A percentile compares a stretch with the other conserved stretches of the same genome.
phyloP scores from a whole-genome alignment of 371 early-diverging fungal genomes.

The Lichtheimia ramosa region DNA sequence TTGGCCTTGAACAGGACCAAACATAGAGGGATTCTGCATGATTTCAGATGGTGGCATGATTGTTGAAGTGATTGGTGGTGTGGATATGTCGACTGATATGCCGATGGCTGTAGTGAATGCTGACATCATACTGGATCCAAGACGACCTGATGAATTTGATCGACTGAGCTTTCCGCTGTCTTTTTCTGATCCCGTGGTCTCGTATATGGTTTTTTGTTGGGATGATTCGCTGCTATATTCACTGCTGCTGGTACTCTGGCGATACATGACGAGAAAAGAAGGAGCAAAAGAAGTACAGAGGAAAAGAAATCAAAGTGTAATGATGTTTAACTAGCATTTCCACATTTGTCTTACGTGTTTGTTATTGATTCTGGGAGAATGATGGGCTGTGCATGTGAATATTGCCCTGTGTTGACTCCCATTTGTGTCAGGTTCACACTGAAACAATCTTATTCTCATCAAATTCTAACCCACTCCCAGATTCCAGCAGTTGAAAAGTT shows the following conservation, averaged over 20 bases:
- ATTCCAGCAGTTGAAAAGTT: too few species aligned
- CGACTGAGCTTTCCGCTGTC: too few species aligned
- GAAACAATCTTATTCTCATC: too few species aligned
- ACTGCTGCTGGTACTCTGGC: background rate
- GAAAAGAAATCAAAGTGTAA: background rate
- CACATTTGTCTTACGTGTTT: background rate
- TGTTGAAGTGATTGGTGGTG: background rate
- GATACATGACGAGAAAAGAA: background rate
- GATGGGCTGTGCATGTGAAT: background rate
- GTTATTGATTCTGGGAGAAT: background rate
- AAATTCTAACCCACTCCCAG: too few species aligned
- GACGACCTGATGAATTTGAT: too few species aligned
- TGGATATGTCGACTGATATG: background rate
- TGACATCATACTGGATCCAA: too few species aligned
- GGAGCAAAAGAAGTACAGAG: background rate
- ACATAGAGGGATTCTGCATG: background rate
- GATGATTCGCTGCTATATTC: background rate
- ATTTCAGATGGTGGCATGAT: background rate
- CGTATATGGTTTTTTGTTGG: background rate
- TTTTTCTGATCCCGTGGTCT: too few species aligned
- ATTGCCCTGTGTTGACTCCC: too few species aligned
- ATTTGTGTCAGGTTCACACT: too few species aligned
- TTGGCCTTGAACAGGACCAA: conserved; percentile 1
- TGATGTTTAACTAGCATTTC: too few species aligned
- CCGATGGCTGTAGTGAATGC: background rate